Conservation (phyloP, 1,284 basidiomycete genomes). For the Gomphus bonarii region DNA sequence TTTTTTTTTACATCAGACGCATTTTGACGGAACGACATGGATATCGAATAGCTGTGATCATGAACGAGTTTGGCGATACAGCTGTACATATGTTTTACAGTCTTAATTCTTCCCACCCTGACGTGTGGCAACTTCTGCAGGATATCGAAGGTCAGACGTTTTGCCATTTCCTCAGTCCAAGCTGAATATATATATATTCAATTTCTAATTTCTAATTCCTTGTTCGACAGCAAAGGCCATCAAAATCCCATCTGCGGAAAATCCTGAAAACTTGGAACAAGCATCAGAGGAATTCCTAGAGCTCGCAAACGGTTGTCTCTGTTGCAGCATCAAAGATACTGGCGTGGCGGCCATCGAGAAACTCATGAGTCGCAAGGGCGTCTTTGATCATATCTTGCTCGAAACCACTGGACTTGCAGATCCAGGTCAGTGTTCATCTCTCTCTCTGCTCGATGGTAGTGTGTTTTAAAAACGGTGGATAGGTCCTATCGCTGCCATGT, state of each 20-base stretch:
- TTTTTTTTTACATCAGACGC: constrained; percentile 44
- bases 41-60: constrained; percentile 90
- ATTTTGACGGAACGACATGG: constrained; percentile 89
- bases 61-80: constrained; percentile 90
- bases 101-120: constrained; percentile 12
- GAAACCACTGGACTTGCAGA: constrained; percentile 93
- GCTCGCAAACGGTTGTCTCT: constrained; percentile 87
- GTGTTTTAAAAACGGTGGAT: constrained; percentile 9
- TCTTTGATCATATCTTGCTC: constrained; percentile 86
- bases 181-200: constrained; percentile 8
- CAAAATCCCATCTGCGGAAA: constrained; percentile 60
- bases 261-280: constrained; percentile 34
- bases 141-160: constrained; percentile 55
- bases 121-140: constrained; percentile 24
- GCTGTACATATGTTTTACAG: constrained; percentile 46
- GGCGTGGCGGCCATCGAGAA: constrained; percentile 88
- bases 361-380: constrained; percentile 70
- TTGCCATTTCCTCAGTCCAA: constrained; percentile 8
- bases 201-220: too few relatives aligned
- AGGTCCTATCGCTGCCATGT: constrained; percentile 79
- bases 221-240: constrained; percentile 54
- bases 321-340: constrained; percentile 88
- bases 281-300: constrained; percentile 75
- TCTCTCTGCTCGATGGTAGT: neutral
- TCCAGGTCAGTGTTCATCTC: constrained; percentile 59